These are phyloP conservation scores for Trichoderma harzianum DNA, from an alignment of 2,329 filamentous ascomycete genomes.

Conservation along the genomic window DNA sequence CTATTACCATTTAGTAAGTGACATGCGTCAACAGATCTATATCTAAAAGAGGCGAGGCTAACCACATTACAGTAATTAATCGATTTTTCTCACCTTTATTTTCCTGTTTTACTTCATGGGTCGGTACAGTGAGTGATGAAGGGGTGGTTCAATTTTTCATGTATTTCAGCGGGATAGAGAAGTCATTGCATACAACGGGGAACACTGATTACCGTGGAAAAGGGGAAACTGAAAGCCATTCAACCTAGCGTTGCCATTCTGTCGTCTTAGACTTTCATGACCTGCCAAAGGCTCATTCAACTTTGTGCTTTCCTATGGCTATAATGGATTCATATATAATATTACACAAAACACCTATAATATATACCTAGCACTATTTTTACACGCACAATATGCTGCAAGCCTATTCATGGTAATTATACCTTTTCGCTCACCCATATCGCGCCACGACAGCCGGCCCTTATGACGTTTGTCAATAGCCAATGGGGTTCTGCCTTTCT, in stretches of 20 bases:
- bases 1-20: slow-evolving; percentile 91
- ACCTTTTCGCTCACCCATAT: slow-evolving; percentile 86
- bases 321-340: not conserved
- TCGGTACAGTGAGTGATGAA: not conserved
- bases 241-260: not conserved
- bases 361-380: not conserved
- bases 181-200: not conserved
- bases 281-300: not conserved
- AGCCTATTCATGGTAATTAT: slow-evolving; percentile 32
- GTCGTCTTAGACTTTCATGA: not conserved
- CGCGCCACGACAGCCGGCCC: slow-evolving; percentile 84
- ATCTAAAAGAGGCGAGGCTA: slow-evolving; percentile 23
- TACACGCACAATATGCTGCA: not conserved
- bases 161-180: slow-evolving; percentile 12
- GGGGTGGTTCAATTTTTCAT: not conserved
- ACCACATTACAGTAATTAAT: slow-evolving; percentile 34
- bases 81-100: not conserved
- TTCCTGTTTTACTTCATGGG: not conserved
- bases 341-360: not conserved
- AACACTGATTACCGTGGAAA: not conserved
- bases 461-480: slow-evolving; percentile 79
- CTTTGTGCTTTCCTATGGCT: not conserved
- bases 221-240: not conserved
- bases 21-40: not conserved
- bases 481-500: slow-evolving; percentile 88